A percentile compares a stretch with the other conserved stretches of the same genome.
Conservation (phyloP, 495 filamentous ascomycete species). For the Sphaerosporella brunnea region DNA sequence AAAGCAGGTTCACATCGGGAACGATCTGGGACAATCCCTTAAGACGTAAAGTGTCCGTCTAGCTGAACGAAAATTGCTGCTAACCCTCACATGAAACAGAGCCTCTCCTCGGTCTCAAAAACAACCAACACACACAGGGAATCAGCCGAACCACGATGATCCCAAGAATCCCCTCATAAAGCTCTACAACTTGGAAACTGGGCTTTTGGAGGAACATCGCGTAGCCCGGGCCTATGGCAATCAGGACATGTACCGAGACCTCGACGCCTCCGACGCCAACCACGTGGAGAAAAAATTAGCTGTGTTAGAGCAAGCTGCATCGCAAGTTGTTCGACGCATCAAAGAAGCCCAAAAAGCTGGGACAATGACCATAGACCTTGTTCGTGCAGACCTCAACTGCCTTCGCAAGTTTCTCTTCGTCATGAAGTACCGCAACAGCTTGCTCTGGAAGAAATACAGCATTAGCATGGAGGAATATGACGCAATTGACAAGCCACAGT, state of each 20-base stretch:
- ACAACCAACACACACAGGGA: too few species aligned
- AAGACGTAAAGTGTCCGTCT: too few species aligned
- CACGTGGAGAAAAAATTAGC: constrained; percentile 26
- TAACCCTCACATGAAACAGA: too few species aligned
- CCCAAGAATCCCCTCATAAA: constrained; percentile 4
- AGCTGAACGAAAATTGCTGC: too few species aligned
- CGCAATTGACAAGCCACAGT: constrained; percentile 26
- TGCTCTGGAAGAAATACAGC: constrained; percentile 28
- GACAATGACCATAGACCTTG: constrained; percentile 25
- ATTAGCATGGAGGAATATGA: constrained; percentile 27
- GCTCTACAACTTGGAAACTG: constrained; percentile 6
- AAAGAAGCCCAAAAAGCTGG: constrained; percentile 13
- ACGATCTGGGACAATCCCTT: too few species aligned
- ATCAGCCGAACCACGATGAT: not conserved
- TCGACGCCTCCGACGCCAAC: constrained; percentile 6
- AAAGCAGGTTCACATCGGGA: too few species aligned
- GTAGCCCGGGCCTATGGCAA: constrained; percentile 23
- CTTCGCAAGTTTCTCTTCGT: constrained; percentile 39
- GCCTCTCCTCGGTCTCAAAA: too few species aligned
- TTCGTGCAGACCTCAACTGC: constrained; percentile 28
- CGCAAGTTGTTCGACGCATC: constrained; percentile 16
- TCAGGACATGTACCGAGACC: constrained; percentile 28
- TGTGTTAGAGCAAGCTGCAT: constrained; percentile 16
- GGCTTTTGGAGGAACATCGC: constrained; percentile 4
- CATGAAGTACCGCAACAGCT: constrained; percentile 32